A percentile compares a stretch with the other conserved stretches of the same genome.
Conservation (phyloP, 1,284 basidiomycete genomes). For the Puccinia novopanici region DNA sequence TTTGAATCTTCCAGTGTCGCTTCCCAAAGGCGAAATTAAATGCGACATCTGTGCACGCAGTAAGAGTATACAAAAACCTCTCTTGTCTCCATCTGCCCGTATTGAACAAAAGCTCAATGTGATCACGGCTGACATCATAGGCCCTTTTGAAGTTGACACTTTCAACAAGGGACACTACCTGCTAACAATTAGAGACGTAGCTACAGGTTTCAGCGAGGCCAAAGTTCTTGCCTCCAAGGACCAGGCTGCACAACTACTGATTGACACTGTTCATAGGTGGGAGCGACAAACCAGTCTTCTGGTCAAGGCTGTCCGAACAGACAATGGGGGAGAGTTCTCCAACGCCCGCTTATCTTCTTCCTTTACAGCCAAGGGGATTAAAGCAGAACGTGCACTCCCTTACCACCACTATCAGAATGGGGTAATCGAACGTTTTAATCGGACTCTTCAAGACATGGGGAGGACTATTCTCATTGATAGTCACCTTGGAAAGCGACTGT, state of each 20-base stretch:
- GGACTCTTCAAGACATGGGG: constrained; percentile 6
- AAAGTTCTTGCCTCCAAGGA: background rate
- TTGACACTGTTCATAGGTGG: background rate
- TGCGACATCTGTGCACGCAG: too few relatives aligned
- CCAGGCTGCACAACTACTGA: background rate
- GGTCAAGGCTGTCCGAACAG: background rate
- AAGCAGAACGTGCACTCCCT: background rate
- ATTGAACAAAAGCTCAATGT: background rate
- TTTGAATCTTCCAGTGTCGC: too few relatives aligned
- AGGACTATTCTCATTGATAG: constrained; percentile 2
- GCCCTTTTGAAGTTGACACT: too few relatives aligned
- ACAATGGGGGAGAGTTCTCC: constrained; percentile 10
- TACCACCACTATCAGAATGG: too few relatives aligned
- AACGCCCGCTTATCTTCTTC: background rate
- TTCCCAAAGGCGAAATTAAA: too few relatives aligned
- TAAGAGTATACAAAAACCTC: too few relatives aligned
- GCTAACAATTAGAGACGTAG: too few relatives aligned
- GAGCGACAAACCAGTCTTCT: background rate
- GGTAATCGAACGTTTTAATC: constrained; percentile 4
- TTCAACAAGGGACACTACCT: too few relatives aligned
- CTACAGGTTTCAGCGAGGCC: too few relatives aligned
- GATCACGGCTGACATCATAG: too few relatives aligned
- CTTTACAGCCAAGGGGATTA: background rate
- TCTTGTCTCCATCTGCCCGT: too few relatives aligned
- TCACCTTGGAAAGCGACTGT: background rate